These are phyloP conservation scores for Sugiyamaella lignohabitans DNA, from an alignment of 805 yeast species.

Conservation along the genomic window DNA sequence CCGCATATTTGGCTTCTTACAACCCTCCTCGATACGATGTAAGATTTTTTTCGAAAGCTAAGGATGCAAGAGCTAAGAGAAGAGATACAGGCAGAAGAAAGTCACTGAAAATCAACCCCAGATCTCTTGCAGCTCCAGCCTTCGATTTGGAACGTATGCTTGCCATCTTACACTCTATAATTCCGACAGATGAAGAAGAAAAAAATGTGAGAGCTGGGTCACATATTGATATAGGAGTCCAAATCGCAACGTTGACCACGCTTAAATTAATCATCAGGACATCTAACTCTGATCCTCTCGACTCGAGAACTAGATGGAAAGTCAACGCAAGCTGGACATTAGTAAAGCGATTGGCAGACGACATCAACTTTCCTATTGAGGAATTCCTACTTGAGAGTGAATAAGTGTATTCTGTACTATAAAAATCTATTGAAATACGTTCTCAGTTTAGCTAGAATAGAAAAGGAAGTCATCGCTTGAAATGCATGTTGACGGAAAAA, in stretches of 20 bases:
- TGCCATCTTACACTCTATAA: conserved; percentile 72
- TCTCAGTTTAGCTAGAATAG: too few relatives aligned
- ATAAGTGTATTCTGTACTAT: conserved; percentile 9
- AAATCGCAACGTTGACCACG: conserved; percentile 53
- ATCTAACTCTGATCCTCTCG: conserved; percentile 47
- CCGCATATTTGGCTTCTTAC: conserved; percentile 79
- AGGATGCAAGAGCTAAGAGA: conserved; percentile 37
- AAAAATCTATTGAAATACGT: neutral
- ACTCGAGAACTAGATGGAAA: conserved; percentile 69
- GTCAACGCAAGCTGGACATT: conserved; percentile 67
- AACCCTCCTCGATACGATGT: conserved; percentile 64
- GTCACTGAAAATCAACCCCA: conserved; percentile 47
- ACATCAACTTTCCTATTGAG: conserved; percentile 58
- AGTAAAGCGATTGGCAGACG: conserved; percentile 53
- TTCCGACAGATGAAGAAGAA: conserved; percentile 34
- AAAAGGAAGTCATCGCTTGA: too few relatives aligned
- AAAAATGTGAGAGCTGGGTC: conserved; percentile 28
- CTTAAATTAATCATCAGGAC: conserved; percentile 44
- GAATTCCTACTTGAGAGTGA: conserved; percentile 45
- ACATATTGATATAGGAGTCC: conserved; percentile 36
- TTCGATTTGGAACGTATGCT: conserved; percentile 74
- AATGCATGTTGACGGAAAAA: too few relatives aligned
- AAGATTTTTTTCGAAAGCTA: conserved; percentile 60
- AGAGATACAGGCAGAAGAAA: conserved; percentile 39
- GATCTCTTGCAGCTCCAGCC: conserved; percentile 61